Conservation (phyloP, 176 grass and related monocot species). For the Carex pumila region DNA sequence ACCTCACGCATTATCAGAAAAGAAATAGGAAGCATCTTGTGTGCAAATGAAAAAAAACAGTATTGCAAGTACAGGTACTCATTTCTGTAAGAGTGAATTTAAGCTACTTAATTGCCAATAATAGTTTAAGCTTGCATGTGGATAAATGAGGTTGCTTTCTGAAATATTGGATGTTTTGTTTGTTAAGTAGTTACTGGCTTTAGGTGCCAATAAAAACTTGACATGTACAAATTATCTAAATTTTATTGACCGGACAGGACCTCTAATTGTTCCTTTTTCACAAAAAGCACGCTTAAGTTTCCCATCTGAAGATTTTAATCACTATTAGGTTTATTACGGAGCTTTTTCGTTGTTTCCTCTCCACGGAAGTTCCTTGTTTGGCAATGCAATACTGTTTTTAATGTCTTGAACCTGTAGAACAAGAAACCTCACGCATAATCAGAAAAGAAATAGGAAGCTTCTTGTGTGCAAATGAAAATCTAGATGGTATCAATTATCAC, state of each 20-base stretch:
- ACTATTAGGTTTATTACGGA: not conserved
- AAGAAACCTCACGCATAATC: not conserved
- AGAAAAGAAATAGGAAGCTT: not conserved
- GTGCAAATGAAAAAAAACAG: not conserved
- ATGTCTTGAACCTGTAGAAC: not conserved
- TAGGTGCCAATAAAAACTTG: not conserved
- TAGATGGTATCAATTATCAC: not conserved
- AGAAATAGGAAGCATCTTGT: not conserved
- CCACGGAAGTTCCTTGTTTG: not conserved
- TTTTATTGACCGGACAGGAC: not conserved
- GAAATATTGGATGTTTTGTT: not conserved
- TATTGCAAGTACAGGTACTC: too few species aligned
- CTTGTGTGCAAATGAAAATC: not conserved
- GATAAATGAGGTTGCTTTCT: not conserved
- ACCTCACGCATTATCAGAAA: not conserved
- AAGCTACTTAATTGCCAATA: too few species aligned
- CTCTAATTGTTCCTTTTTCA: not conserved
- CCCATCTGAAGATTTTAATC: not conserved
- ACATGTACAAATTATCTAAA: not conserved
- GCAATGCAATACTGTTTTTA: not conserved
- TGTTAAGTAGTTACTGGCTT: not conserved
- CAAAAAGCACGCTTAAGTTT: not conserved
- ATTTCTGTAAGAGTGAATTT: too few species aligned
- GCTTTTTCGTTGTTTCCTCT: not conserved
- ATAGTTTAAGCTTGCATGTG: too few species aligned